Evolutionary conservation across 2,329 filamentous ascomycete genomes (phyloP).

Genomic region (Phyllosticta capitalensis): DNA sequence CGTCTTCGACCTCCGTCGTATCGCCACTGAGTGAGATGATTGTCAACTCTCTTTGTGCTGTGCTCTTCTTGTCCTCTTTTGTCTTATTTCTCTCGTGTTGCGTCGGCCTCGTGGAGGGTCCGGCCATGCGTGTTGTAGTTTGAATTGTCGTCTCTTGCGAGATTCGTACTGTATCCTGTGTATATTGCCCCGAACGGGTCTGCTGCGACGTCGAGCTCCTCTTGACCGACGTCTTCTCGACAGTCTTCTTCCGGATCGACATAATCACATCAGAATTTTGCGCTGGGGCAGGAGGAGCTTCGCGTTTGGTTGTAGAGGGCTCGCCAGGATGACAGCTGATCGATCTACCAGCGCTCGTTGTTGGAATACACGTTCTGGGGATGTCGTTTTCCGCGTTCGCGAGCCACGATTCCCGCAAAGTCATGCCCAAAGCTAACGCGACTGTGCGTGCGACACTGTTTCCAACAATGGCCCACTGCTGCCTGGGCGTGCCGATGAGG

Average conservation of each 20-base stretch:
- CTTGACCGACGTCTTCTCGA: not conserved
- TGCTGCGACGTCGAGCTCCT: not conserved
- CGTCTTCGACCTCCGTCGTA: not conserved
- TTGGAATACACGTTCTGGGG: conserved; percentile 49
- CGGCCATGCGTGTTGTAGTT: not conserved
- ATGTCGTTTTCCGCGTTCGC: conserved; percentile 27
- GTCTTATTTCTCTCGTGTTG: too few relatives aligned
- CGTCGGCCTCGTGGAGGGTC: not conserved
- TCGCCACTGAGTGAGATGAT: not conserved
- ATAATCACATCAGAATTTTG: not conserved
- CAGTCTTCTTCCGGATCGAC: not conserved
- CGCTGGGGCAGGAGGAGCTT: conserved; percentile 27
- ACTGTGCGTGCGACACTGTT: conserved; percentile 68
- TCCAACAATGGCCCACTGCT: conserved; percentile 60
- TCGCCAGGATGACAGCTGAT: not conserved
- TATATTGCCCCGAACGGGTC: not conserved
- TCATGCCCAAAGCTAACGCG: conserved; percentile 55
- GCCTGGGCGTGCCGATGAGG: conserved; percentile 45
- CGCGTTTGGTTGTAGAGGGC: conserved; percentile 22
- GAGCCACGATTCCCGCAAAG: conserved; percentile 50
- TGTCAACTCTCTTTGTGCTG: not conserved
- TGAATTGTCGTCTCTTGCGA: not conserved
- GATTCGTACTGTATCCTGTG: not conserved
- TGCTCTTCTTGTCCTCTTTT: too few relatives aligned
- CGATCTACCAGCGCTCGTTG: conserved; percentile 8